A percentile compares a stretch with the other conserved stretches of the same genome.
These are phyloP conservation scores for Lactifluus subvellereus DNA, from an alignment of 768 basidiomycete genomes.

Conservation along the genomic window DNA sequence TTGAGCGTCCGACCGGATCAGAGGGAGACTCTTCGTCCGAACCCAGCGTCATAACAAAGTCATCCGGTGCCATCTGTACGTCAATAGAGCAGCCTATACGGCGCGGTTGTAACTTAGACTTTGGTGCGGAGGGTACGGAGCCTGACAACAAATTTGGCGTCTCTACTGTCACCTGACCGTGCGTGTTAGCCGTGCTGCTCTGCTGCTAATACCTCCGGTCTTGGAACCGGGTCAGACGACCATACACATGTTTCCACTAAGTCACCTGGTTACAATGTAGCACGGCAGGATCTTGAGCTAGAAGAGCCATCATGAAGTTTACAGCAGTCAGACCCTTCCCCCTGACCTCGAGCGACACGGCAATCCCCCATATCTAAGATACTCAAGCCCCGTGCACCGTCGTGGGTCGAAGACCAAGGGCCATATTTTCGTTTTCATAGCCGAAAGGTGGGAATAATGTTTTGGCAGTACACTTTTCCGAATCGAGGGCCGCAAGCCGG, in stretches of 20 bases:
- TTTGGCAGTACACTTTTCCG: neutral
- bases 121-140: neutral
- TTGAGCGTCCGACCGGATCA: neutral
- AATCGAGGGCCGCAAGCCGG: neutral
- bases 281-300: too few relatives aligned
- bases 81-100: neutral
- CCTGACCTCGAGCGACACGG: too few relatives aligned
- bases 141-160: neutral
- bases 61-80: conserved; percentile 41
- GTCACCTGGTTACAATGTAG: too few relatives aligned
- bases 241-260: too few relatives aligned
- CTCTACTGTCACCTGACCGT: conserved; percentile 10
- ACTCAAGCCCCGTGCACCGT: neutral
- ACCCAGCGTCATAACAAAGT: conserved; percentile 81
- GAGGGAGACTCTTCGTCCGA: conserved; percentile 53
- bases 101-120: neutral
- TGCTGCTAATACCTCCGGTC: too few relatives aligned
- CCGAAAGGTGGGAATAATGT: neutral
- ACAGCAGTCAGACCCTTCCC: neutral
- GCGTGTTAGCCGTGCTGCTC: neutral
- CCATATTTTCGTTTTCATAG: neutral
- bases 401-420: neutral
- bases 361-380: neutral
- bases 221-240: too few relatives aligned
- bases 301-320: neutral